Base-by-base conservation (phyloP, 202 grass and related monocot species). In the Schoenoplectus triqueter region DNA sequence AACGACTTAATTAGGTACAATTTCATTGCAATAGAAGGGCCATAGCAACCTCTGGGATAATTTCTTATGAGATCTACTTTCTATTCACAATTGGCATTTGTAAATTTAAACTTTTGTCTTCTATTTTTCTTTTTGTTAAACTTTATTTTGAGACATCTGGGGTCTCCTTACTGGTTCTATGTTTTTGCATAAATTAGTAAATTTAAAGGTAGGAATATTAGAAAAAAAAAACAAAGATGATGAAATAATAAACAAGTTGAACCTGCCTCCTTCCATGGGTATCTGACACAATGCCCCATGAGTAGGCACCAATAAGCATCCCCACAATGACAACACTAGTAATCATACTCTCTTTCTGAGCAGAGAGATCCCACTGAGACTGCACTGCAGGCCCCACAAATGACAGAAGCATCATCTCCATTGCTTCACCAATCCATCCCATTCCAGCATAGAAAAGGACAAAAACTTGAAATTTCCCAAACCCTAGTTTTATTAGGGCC, bases 321-420 rank as follows among this genome's bases (percentile, higher is more conserved):
- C 95, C 95, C n/a, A 88, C 89, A 68, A 98, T 95, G 69, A 98
- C 95, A 60, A 92, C 84, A 87, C 95, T 98, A 20, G 95, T 98
- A 46, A 98, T 95, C 86, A 98, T 84, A 86, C 95, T 98, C 84
- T 98, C 95, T 83, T 98, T 79, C 52, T 91, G 88, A 66, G 95
- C 68, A 68, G 93, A 94, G 79, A 98, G 93, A 5, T 92, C 73
- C 95, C 95, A 98, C 57, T 98, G 88, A 49, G 82, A 71, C 89
- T 98, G 95, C 60, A 98, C 93, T 3, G 95, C 90, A 72, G 93
- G 93, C 7, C 95, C 95, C 21, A 98, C 93, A 68, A 98, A 98
- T 10, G 95, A 98, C 19, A 98, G 66, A 56, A 98, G 91, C 95
- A 98, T 98, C 95, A 98, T 98, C 87, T 98, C 96, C 96, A 98